Evolutionary conservation across 208 protist genomes (phyloP).

Genomic region (Wallacemonas collosoma): DNA sequence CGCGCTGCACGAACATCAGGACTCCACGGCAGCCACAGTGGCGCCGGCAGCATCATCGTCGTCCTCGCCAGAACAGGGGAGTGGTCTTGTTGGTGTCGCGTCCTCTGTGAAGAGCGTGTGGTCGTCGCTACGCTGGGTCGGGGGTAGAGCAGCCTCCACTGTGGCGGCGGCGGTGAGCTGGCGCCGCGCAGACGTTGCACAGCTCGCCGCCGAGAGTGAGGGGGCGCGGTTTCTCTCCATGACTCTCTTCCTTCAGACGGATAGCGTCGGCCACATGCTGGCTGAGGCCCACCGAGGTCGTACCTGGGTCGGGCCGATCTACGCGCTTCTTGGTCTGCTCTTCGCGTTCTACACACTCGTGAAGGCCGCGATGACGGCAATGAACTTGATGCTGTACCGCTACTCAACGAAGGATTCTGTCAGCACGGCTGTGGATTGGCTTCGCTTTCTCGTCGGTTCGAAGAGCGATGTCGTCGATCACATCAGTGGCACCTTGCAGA

Average conservation of each 20-base stretch:
- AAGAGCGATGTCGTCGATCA: slow-evolving; percentile 22
- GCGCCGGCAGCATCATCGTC: not conserved
- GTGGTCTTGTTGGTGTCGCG: slow-evolving; percentile 15
- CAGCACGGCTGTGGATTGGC: slow-evolving; percentile 46
- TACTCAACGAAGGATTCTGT: slow-evolving; percentile 57
- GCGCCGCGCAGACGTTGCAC: slow-evolving; percentile 19
- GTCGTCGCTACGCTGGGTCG: slow-evolving; percentile 2
- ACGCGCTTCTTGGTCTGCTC: slow-evolving; percentile 44
- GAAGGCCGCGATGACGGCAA: slow-evolving; percentile 48
- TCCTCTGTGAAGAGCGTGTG: slow-evolving; percentile 6
- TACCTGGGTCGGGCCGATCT: slow-evolving; percentile 50
- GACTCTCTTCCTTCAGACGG: slow-evolving; percentile 71
- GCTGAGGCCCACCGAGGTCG: slow-evolving; percentile 46
- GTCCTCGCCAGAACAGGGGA: not conserved
- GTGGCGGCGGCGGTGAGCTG: slow-evolving; percentile 23
- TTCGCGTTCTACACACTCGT: slow-evolving; percentile 59
- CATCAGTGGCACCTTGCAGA: slow-evolving; percentile 34
- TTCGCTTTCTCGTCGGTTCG: slow-evolving; percentile 12
- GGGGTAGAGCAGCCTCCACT: slow-evolving; percentile 23
- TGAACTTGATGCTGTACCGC: slow-evolving; percentile 40
- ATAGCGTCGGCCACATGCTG: slow-evolving; percentile 60
- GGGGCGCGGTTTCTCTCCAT: slow-evolving; percentile 49
- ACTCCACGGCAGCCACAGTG: slow-evolving; percentile 7
- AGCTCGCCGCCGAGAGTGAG: slow-evolving; percentile 49
- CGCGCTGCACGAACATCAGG: slow-evolving; percentile 26